Evolutionary conservation across 2,329 filamentous ascomycete genomes (phyloP), one percentile per base, ranked within the genome.

Genomic region (Atkinsonella hypoxylon): DNA sequence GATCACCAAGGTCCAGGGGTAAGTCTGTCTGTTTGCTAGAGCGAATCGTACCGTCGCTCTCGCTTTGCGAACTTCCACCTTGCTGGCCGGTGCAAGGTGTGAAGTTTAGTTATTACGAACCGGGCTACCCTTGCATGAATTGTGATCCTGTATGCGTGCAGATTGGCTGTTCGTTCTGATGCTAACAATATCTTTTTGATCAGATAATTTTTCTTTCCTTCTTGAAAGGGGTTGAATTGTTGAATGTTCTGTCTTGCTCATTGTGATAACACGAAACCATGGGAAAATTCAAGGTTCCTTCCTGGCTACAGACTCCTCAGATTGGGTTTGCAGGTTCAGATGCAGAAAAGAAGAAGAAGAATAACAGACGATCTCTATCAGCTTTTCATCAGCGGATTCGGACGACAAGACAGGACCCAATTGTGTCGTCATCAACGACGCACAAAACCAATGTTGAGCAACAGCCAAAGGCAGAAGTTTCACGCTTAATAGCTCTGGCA

Each of bases 401-500:
- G 44, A 48, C 53, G 50, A 62, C 54, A 51, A 62, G 61, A 54
- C 55, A 57, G 36, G 54, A 53, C 36, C 18, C 45, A 22, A 17
- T 20, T 17, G 36, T 22, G 4, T n/a, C 22, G 12, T 18, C 32
- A 4, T 9, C 45, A 20, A 10, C 49, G n/a, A 49, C 55, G 30
- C n/a, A 46, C n/a, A 46, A 48, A 12, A 13, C 45, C 31, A 11
- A 47, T 15, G 39, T 41, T 17, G 30, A 47, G 26, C 8, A 20
- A 22, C 45, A 26, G 20, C 39, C 47, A 36, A 58, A 36, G 13
- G 31, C 44, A 42, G 55, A 46, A 3, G 59, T 66, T 11, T 70
- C 70, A 2, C 66, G 63, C 22, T 68, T 78, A 62, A 56, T 71
- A 13, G 61, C 63, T 26, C 62, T 79, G n/a, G 74, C 75, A 2